Percentiles rank a stretch among this genome's conserved stretches.
Evolutionary conservation across 2,329 filamentous ascomycete genomes (phyloP).

Genomic region (Fusarium buxicola): DNA sequence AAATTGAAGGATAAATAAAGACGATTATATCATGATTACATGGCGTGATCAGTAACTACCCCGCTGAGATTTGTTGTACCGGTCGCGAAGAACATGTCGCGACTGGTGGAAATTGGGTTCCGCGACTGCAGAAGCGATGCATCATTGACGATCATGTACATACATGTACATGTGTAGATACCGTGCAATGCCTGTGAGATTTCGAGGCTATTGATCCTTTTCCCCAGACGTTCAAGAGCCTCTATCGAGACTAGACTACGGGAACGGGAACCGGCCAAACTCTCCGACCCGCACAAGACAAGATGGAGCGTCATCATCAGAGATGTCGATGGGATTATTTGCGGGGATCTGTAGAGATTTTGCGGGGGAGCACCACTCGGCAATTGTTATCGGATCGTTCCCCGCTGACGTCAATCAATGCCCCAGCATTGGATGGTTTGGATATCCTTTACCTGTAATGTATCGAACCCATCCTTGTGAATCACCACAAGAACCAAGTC

Average conservation of each 20-base stretch:
- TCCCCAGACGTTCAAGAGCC: too few relatives aligned
- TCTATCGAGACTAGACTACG: too few relatives aligned
- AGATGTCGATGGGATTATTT: too few relatives aligned
- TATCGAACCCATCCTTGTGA: neutral
- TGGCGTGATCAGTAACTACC: too few relatives aligned
- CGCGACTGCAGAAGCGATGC: neutral
- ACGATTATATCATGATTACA: too few relatives aligned
- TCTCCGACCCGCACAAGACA: too few relatives aligned
- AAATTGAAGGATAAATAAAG: neutral
- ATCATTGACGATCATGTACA: neutral
- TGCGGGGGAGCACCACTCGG: conserved; percentile 28
- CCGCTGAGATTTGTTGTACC: neutral
- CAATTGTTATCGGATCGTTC: conserved; percentile 29
- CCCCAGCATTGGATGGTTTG: neutral
- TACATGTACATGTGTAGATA: neutral
- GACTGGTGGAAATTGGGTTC: neutral
- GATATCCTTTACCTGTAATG: neutral
- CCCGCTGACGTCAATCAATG: conserved; percentile 16
- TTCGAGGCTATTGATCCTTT: too few relatives aligned
- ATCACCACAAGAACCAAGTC: neutral
- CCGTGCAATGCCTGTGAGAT: too few relatives aligned
- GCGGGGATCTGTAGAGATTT: too few relatives aligned
- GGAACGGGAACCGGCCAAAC: too few relatives aligned
- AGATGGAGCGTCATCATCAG: too few relatives aligned
- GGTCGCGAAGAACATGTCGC: neutral